Percentiles rank a stretch among this genome's conserved stretches.
Evolutionary conservation across 164 flowering plant species (phyloP).

Genomic region (Annona cherimola): DNA sequence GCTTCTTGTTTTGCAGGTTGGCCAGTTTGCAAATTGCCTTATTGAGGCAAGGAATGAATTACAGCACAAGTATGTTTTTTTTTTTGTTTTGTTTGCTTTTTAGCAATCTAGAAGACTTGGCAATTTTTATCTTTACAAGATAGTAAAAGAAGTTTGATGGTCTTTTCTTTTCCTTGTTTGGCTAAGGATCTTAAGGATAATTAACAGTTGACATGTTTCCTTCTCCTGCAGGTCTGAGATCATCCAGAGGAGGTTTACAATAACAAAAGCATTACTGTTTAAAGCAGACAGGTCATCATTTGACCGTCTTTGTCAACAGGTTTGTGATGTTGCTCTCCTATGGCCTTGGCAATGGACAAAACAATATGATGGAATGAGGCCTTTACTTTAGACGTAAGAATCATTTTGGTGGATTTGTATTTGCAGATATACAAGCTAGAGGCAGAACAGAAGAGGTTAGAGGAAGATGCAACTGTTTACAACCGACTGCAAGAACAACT

Average conservation of each 20-base stretch:
- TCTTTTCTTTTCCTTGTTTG: background rate
- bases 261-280: slow-evolving; percentile 55
- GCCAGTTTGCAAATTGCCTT: slow-evolving; percentile 76
- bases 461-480: slow-evolving; percentile 75
- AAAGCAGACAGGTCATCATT: slow-evolving; percentile 81
- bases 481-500: slow-evolving; percentile 84
- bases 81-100: background rate
- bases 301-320: slow-evolving; percentile 82
- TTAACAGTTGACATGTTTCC: background rate
- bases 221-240: slow-evolving; percentile 51
- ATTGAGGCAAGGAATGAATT: slow-evolving; percentile 63
- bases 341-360: background rate
- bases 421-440: slow-evolving; percentile 72
- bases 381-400: background rate
- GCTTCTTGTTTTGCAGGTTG: slow-evolving; percentile 47
- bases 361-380: no score
- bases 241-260: slow-evolving; percentile 62
- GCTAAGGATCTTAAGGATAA: background rate
- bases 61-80: slow-evolving; percentile 57
- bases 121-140: background rate
- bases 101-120: slow-evolving; percentile 3
- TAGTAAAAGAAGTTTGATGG: background rate
- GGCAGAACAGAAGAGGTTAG: slow-evolving; percentile 73
- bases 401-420: slow-evolving; percentile 9
- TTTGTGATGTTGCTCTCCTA: slow-evolving; percentile 13